Base-by-base conservation (phyloP, 257 asterid genomes). In the Mitragyna speciosa region DNA sequence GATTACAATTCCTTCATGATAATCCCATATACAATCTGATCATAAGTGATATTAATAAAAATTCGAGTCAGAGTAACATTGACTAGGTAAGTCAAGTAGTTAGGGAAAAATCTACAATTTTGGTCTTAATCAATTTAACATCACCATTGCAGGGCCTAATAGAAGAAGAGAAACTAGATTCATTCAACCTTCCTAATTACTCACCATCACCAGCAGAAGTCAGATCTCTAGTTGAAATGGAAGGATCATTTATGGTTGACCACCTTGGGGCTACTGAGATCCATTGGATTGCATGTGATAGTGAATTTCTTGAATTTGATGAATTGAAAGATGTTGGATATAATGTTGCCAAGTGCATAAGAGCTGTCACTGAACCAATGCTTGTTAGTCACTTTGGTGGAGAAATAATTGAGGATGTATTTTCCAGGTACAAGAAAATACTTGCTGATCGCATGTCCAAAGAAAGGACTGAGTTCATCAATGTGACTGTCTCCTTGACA, bases 321-420 rank as follows among this genome's bases (percentile, higher is more conserved):
- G 69, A 15, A 19, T 17, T 9, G 9, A 58, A 49, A 0, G 85
- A 81, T 1, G 80, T 73, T 54, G 94, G 89, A 12, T 90, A 86
- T 77, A 71, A 76, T 45, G 89, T 91, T 20, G 82, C 93, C 2
- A 79, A 74, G 41, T 90, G 94, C 85, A 86, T 93, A 86, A 87
- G 97, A 80, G 87, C 95, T 2, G 93, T 91, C 77, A 87, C 88
- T 2, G 97, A 93, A 74, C 90, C 97, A 4, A 41, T 93, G 83
- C 68, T 91, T 68, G 82, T 84, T 31, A 80, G 80, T n/a, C 97
- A 91, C 78, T 91, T 93, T 51, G 93, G 91, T 3, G 84, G 79
- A 14, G 54, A 59, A 2, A 48, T 87, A 48, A 86, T 93, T 0
- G 97, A 91, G 31, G 63, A 58, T 7, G 22, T 89, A 12, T 93